These are phyloP conservation scores for Macrophomina tecta DNA, from an alignment of 2,329 filamentous ascomycete genomes.

Conservation along the genomic window DNA sequence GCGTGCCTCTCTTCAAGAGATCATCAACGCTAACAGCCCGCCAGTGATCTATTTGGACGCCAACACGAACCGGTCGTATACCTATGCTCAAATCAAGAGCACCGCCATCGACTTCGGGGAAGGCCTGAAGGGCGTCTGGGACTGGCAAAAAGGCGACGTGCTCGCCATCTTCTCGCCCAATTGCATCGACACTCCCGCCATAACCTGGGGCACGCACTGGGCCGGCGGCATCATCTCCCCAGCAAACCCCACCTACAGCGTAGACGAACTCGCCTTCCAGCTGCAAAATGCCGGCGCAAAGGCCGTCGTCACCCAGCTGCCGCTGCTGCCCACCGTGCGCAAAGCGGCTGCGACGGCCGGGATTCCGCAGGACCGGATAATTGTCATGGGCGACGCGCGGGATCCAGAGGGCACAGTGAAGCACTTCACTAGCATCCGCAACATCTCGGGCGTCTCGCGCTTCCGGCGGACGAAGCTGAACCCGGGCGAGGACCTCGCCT, in stretches of 20 bases:
- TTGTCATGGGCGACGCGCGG: slow-evolving; percentile 74
- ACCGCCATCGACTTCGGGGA: slow-evolving; percentile 78
- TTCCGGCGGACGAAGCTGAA: slow-evolving; percentile 68
- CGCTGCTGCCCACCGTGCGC: slow-evolving; percentile 67
- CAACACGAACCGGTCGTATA: slow-evolving; percentile 72
- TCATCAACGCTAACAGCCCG: slow-evolving; percentile 29
- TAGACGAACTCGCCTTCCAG: slow-evolving; percentile 83
- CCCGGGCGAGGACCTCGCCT: slow-evolving; percentile 76
- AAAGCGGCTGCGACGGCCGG: slow-evolving; percentile 73
- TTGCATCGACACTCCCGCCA: slow-evolving; percentile 77
- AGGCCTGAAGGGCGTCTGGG: slow-evolving; percentile 74
- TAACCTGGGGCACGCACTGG: slow-evolving; percentile 82
- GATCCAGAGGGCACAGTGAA: slow-evolving; percentile 66
- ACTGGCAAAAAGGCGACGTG: slow-evolving; percentile 84
- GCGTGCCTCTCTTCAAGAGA: not conserved
- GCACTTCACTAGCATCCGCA: slow-evolving; percentile 75
- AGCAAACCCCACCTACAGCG: slow-evolving; percentile 86
- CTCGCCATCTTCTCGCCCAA: slow-evolving; percentile 85
- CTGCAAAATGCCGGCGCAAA: slow-evolving; percentile 78
- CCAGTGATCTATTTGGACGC: slow-evolving; percentile 80
- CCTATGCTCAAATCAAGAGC: slow-evolving; percentile 69
- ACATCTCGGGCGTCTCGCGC: slow-evolving; percentile 64
- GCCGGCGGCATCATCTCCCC: slow-evolving; percentile 83
- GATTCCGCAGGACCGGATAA: slow-evolving; percentile 72
- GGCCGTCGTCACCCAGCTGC: slow-evolving; percentile 74